Evolutionary conservation across 2,329 filamentous ascomycete species (phyloP), one percentile per base, ranked within the genome.

Genomic region (Ophiocordyceps australis): DNA sequence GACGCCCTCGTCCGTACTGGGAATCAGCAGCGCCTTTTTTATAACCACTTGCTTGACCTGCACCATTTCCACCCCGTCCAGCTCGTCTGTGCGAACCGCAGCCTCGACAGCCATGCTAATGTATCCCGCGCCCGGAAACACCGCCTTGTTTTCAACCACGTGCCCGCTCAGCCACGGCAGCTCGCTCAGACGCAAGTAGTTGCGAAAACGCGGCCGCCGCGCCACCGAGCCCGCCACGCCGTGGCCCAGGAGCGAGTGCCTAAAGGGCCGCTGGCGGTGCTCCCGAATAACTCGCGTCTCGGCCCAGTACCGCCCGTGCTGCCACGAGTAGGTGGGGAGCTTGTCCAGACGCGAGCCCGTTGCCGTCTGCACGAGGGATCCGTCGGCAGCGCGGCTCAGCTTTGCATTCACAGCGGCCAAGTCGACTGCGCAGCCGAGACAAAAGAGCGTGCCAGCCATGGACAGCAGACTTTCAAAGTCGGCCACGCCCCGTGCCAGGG

Each of bases 311-410:
- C 27, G 28, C 5, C 14, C 32, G 28, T 57, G 50, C 20, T 57
- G 43, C 54, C 54, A 61, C 0, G 41, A 36, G 32, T 61, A 60
- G 2, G 35, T 33, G 2, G 55, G 53, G 1, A 58, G 29, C 9
- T 36, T 14, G 3, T 47, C n/a, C n/a, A n/a, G n/a, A n/a, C n/a
- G n/a, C n/a, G n/a, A n/a, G n/a, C n/a, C n/a, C n/a, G n/a, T n/a
- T n/a, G n/a, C n/a, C n/a, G n/a, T n/a, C n/a, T n/a, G n/a, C n/a
- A n/a, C 49, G 7, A 61, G 32, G 3, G 59, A 36, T 16, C 30
- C 32, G 8, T n/a, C 13, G 20, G 13, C 14, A 25, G 15, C 2
- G 20, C 13, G 15, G 8, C n/a, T 16, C 17, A 9, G 20, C 25
- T n/a, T 27, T 22, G 2, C 14, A 19, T 19, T 7, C 17, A 23